Conservation (phyloP, 495 filamentous ascomycete genomes). For the Neohortaea acidophila region DNA sequence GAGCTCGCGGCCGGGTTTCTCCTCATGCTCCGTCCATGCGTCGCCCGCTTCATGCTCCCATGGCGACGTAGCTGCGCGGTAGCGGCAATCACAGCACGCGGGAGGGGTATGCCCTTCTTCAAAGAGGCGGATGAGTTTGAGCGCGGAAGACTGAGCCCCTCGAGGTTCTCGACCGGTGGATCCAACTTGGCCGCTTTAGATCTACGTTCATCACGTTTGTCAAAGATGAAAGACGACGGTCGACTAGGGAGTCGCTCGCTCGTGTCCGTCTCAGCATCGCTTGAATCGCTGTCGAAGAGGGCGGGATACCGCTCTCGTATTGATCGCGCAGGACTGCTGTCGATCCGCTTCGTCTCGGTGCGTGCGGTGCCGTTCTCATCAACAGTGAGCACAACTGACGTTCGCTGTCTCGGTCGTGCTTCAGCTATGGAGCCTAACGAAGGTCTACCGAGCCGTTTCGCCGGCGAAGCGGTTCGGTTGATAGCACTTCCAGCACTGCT, state of each 20-base stretch:
- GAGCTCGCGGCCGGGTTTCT: slow-evolving; percentile 1
- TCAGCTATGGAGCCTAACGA: slow-evolving; percentile 21
- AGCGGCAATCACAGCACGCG: slow-evolving; percentile 13
- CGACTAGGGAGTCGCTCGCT: slow-evolving; percentile 18
- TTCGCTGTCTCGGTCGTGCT: slow-evolving; percentile 21
- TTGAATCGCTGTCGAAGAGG: slow-evolving; percentile 23
- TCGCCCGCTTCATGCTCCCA: slow-evolving; percentile 4
- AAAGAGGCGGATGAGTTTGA: slow-evolving; percentile 19
- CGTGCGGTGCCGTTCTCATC: slow-evolving; percentile 27
- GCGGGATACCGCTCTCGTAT: slow-evolving; percentile 22
- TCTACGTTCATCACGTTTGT: slow-evolving; percentile 13
- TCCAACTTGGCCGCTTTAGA: slow-evolving; percentile 24
- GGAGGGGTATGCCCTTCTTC: slow-evolving; percentile 14
- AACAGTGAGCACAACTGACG: slow-evolving; percentile 22
- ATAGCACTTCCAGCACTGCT: slow-evolving; percentile 6
- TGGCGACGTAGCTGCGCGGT: slow-evolving; percentile 11
- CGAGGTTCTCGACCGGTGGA: slow-evolving; percentile 18
- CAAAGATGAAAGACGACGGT: slow-evolving; percentile 24
- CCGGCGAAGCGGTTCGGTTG: slow-evolving; percentile 17
- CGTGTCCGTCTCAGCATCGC: slow-evolving; percentile 20
- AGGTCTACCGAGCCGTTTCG: slow-evolving; percentile 15
- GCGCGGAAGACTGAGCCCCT: slow-evolving; percentile 19
- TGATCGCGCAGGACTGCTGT: slow-evolving; percentile 17
- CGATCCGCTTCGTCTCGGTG: slow-evolving; percentile 22
- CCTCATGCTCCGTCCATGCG: slow-evolving; percentile 2